Evolutionary conservation across 331 rosid genomes (phyloP).

Genomic region (Pyrus hybrid): DNA sequence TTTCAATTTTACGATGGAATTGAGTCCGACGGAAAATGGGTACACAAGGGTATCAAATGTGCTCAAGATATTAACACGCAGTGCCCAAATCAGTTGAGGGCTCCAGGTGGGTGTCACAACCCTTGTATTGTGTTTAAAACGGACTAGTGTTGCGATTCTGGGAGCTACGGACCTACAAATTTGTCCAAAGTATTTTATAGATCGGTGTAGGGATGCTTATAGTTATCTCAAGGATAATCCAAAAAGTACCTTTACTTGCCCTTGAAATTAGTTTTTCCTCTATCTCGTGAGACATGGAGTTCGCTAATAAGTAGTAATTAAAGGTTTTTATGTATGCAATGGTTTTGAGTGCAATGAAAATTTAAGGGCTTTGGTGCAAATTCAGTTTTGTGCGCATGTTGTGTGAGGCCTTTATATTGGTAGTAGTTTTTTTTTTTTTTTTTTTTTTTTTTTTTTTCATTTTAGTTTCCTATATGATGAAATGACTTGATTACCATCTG

Average conservation of each 20-base stretch:
- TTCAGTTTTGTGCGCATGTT: too few relatives aligned
- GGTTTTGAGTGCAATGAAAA: too few relatives aligned
- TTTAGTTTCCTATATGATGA: too few relatives aligned
- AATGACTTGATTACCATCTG: too few relatives aligned
- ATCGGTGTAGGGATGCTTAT: background rate
- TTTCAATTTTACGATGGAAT: constrained; percentile 10
- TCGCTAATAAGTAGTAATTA: too few relatives aligned
- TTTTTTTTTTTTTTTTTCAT: too few relatives aligned
- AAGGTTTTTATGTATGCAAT: too few relatives aligned
- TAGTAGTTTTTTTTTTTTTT: too few relatives aligned
- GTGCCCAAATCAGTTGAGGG: background rate
- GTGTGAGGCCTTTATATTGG: too few relatives aligned
- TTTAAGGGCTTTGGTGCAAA: too few relatives aligned
- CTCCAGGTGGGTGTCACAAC: background rate
- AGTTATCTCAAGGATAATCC: background rate
- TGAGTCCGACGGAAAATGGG: background rate
- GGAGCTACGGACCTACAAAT: background rate
- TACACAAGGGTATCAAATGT: background rate
- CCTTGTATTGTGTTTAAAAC: background rate
- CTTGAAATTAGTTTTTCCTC: too few relatives aligned
- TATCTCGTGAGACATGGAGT: too few relatives aligned
- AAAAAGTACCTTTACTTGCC: background rate
- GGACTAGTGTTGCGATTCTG: background rate
- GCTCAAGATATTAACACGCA: background rate
- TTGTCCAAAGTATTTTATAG: background rate